Conservation (phyloP, 257 asterid genomes). For the Dorcoceras hygrometricum region DNA sequence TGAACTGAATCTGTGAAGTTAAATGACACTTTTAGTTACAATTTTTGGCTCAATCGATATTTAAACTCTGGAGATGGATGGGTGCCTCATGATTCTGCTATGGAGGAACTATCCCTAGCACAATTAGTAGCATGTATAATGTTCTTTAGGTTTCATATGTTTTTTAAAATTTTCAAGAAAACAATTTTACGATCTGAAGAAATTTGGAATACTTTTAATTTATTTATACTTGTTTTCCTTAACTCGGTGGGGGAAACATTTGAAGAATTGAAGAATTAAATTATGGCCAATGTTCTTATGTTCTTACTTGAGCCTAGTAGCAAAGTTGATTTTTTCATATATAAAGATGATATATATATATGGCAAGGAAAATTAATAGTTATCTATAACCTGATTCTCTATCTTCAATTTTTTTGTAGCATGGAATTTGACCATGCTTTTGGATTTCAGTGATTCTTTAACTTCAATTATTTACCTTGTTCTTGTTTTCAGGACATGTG, state of each 20-base stretch:
- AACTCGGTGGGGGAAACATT: not conserved
- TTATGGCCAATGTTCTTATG: too few species aligned
- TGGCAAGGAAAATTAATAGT: not conserved
- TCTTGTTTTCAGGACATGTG: slow-evolving; percentile 77
- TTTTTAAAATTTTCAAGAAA: not conserved
- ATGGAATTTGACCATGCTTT: not conserved
- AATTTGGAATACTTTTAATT: not conserved
- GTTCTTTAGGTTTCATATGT: not conserved
- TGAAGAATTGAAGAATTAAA: too few species aligned
- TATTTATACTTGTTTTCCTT: not conserved
- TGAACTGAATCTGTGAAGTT: not conserved
- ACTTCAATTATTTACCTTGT: not conserved
- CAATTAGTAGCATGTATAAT: not conserved
- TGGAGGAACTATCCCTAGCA: not conserved
- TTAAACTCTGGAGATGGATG: too few species aligned
- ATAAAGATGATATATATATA: too few species aligned
- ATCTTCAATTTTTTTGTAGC: not conserved
- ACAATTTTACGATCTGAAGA: not conserved
- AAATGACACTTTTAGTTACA: not conserved
- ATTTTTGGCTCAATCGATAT: not conserved
- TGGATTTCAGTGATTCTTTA: not conserved
- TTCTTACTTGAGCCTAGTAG: not conserved
- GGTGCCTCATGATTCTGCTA: not conserved
- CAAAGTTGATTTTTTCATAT: not conserved
- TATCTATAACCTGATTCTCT: not conserved